Evolutionary conservation across 176 grass and related monocot species (phyloP).

Genomic region (Poa annua): DNA sequence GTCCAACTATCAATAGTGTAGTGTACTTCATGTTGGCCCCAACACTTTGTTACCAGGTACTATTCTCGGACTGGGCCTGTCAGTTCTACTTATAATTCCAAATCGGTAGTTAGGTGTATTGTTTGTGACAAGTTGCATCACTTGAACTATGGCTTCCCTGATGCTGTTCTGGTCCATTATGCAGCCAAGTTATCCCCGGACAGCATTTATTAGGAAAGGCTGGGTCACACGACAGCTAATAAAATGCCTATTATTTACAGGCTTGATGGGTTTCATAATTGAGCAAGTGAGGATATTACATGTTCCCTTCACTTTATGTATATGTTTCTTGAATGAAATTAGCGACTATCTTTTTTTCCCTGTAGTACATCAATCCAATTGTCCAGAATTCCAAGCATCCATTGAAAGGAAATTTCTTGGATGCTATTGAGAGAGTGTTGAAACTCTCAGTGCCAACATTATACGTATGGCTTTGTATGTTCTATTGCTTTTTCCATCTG

Average conservation of each 20-base stretch:
- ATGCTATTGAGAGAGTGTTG: slow-evolving; percentile 95
- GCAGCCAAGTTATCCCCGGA: slow-evolving; percentile 88
- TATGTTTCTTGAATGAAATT: slow-evolving; percentile 11
- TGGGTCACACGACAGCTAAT: slow-evolving; percentile 87
- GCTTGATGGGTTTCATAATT: slow-evolving; percentile 97
- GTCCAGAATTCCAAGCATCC: slow-evolving; percentile 98
- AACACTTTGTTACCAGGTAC: slow-evolving; percentile 97
- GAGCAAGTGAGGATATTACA: slow-evolving; percentile 76
- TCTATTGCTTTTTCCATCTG: slow-evolving; percentile 99
- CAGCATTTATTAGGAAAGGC: slow-evolving; percentile 75
- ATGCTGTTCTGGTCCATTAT: slow-evolving; percentile 40
- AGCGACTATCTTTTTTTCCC: slow-evolving; percentile 12
- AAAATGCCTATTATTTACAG: slow-evolving; percentile 83
- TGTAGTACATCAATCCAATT: slow-evolving; percentile 97
- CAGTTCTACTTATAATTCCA: neutral
- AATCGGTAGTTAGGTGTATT: neutral
- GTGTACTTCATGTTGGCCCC: slow-evolving; percentile 88
- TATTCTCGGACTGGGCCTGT: slow-evolving; percentile 2
- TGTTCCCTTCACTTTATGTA: slow-evolving; percentile 31
- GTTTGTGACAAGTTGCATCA: slow-evolving; percentile 4
- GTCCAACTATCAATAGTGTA: slow-evolving; percentile 66
- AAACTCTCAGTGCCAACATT: slow-evolving; percentile 93
- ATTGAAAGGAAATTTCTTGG: slow-evolving; percentile 82
- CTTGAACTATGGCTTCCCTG: slow-evolving; percentile 12
- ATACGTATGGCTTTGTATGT: slow-evolving; percentile 99